A percentile compares a stretch with the other conserved stretches of the same genome.
Evolutionary conservation across 2,329 filamentous ascomycete genomes (phyloP).

Genomic region (Scytalidium sp.): DNA sequence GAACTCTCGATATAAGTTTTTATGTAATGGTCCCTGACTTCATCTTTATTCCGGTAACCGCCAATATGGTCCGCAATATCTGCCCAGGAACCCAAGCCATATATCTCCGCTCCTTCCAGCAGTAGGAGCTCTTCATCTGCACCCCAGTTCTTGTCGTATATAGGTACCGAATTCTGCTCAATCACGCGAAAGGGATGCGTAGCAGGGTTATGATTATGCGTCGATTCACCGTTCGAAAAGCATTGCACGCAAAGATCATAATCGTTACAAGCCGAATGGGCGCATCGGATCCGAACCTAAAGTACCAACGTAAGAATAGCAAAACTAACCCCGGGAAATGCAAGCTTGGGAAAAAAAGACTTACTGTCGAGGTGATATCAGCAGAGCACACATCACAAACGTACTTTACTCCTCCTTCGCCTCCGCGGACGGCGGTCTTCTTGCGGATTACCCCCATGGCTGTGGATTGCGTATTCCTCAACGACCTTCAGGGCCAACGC

Average conservation of each 20-base stretch:
- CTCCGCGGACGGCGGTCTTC: slow-evolving; percentile 82
- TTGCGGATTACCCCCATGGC: slow-evolving; percentile 92
- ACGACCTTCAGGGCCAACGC: not conserved
- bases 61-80: slow-evolving; percentile 98
- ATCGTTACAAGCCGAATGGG: slow-evolving; percentile 72
- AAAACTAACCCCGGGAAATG: not conserved
- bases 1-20: slow-evolving; percentile 81
- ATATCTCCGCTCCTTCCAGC: slow-evolving; percentile 91
- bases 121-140: slow-evolving; percentile 95
- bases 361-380: slow-evolving; percentile 93
- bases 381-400: slow-evolving; percentile 96
- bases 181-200: slow-evolving; percentile 91
- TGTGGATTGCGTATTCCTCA: not conserved
- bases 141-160: slow-evolving; percentile 93
- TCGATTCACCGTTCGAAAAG: slow-evolving; percentile 78
- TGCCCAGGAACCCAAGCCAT: slow-evolving; percentile 94
- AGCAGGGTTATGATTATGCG: slow-evolving; percentile 80
- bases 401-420: slow-evolving; percentile 89
- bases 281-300: slow-evolving; percentile 92
- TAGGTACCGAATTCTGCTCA: slow-evolving; percentile 97
- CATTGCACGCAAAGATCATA: slow-evolving; percentile 97
- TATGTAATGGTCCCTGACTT: slow-evolving; percentile 93
- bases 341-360: slow-evolving; percentile 33
- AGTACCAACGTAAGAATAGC: slow-evolving; percentile 5
- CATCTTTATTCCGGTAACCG: slow-evolving; percentile 89